These are phyloP conservation scores for Mollisiaceae sp. DNA, from an alignment of 2,329 filamentous ascomycete genomes.

Conservation along the genomic window DNA sequence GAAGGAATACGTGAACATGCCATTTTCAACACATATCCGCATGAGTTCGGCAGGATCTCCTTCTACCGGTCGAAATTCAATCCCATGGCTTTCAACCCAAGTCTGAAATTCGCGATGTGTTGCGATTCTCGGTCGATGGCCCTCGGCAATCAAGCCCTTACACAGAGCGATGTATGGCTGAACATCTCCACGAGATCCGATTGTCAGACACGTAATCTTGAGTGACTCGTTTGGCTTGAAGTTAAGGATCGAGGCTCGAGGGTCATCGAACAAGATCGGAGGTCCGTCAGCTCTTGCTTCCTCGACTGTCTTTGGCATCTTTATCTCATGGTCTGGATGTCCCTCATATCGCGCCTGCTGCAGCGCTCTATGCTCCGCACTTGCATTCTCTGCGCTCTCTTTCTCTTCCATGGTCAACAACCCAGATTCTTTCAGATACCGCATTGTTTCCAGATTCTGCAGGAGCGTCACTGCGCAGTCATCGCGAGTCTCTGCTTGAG, in stretches of 20 bases:
- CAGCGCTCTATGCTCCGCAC: constrained; percentile 80
- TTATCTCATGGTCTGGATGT: constrained; percentile 56
- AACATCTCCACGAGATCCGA: constrained; percentile 93
- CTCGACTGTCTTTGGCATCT: constrained; percentile 53
- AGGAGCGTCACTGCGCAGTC: constrained; percentile 86
- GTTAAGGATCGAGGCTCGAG: constrained; percentile 83
- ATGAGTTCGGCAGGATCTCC: constrained; percentile 95
- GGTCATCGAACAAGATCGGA: constrained; percentile 87
- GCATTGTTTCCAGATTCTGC: constrained; percentile 74
- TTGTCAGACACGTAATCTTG: constrained; percentile 90
- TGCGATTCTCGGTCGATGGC: constrained; percentile 84
- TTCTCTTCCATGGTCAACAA: constrained; percentile 70
- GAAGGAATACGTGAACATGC: constrained; percentile 94
- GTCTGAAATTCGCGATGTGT: constrained; percentile 88
- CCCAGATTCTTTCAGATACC: constrained; percentile 72
- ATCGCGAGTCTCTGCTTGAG: constrained; percentile 76
- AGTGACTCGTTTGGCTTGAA: constrained; percentile 85
- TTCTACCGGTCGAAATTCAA: constrained; percentile 86
- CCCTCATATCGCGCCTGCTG: constrained; percentile 71
- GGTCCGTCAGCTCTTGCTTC: constrained; percentile 60
- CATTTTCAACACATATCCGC: constrained; percentile 94
- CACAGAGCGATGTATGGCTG: constrained; percentile 97
- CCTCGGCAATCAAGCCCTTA: constrained; percentile 86
- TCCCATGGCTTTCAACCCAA: constrained; percentile 92
- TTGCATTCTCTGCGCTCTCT: constrained; percentile 74